A percentile compares a stretch with the other conserved stretches of the same genome.
phyloP scores from a whole-genome alignment of 345 rosid genomes.

The Camelina sativa region DNA sequence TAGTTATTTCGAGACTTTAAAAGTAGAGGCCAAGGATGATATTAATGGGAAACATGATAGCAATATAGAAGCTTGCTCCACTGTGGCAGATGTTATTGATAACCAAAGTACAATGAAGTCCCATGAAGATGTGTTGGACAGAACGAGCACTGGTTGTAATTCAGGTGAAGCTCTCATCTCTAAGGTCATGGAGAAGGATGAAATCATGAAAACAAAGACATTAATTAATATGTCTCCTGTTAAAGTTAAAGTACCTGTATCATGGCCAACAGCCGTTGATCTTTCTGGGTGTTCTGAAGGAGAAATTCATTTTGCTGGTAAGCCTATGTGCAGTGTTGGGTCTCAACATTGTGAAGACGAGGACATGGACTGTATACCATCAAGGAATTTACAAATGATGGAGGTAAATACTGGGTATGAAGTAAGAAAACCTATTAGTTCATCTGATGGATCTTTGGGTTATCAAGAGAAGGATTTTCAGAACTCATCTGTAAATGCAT shows the following conservation, averaged over 20 bases:
- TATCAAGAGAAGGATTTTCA: conserved; percentile 45
- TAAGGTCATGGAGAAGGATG: conserved; percentile 63
- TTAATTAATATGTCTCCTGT: conserved; percentile 44
- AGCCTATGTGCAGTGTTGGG: conserved; percentile 33
- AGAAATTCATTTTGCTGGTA: background rate
- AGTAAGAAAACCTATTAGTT: conserved; percentile 41
- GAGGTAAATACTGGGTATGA: conserved; percentile 35
- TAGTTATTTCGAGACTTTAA: conserved; percentile 40
- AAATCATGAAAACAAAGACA: conserved; percentile 51
- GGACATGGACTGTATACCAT: conserved; percentile 40
- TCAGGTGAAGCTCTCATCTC: conserved; percentile 42
- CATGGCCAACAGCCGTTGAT: conserved; percentile 35
- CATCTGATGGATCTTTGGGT: conserved; percentile 44
- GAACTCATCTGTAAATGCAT: conserved; percentile 41
- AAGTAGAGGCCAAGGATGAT: conserved; percentile 33
- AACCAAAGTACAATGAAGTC: conserved; percentile 37
- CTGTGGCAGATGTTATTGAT: conserved; percentile 33
- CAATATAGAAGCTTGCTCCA: conserved; percentile 29
- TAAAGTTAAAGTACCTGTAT: conserved; percentile 7
- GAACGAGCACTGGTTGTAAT: conserved; percentile 44
- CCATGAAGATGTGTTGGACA: conserved; percentile 43
- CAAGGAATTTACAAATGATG: conserved; percentile 38
- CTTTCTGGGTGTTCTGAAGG: conserved; percentile 31
- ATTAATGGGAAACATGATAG: conserved; percentile 15
- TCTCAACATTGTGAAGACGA: conserved; percentile 42